Evolutionary conservation across 768 basidiomycete species (phyloP), one percentile per base, ranked within the genome.

Genomic region (Mycena sanguinolenta): DNA sequence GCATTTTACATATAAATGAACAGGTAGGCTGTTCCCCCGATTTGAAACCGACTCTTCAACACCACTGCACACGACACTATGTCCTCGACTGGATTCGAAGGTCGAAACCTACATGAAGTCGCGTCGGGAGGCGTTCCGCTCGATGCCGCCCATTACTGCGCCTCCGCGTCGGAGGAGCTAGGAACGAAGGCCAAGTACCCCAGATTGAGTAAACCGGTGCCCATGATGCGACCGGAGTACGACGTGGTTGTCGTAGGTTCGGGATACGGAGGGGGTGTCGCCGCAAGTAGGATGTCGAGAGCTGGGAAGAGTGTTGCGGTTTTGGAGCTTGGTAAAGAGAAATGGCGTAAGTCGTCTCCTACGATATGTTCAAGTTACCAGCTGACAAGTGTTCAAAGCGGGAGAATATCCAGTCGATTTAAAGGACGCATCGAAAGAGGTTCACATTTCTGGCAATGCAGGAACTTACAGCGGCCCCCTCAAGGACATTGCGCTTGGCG

Each of bases 201-300:
- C 10, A 38, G 74, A 49, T 49, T 74, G 27, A 63, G 67, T 38
- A 74, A 60, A 54, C 74, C 74, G 14, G 68, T 74, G 17, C 58
- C 49, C n/a, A 50, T 73, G 67, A 69, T 75, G 73, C 63, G 70
- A 5, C 58, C 67, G 7, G 70, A 65, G 65, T 75, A 75, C 62
- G 75, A 74, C 32, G 69, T 71, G 36, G 70, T 75, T 13, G 73
- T 75, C 9, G 63, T 74, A 17, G 75, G 75, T 21, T 74, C 73
- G 3, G 75, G 75, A 1, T 75, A 75, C 30, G 75, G 75, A 7
- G 75, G 73, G 9, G 75, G 64, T 25, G 73, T 75, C 25, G 70
- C 73, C 13, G 75, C 75, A 19, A 71, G 69, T 36, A 46, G 75
- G 32, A 72, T 74, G 73, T 63, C 75, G 13, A 58, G 75, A 46